Base-by-base conservation (phyloP, 2,329 filamentous ascomycete species). In the Cordyceps tenuipes region DNA sequence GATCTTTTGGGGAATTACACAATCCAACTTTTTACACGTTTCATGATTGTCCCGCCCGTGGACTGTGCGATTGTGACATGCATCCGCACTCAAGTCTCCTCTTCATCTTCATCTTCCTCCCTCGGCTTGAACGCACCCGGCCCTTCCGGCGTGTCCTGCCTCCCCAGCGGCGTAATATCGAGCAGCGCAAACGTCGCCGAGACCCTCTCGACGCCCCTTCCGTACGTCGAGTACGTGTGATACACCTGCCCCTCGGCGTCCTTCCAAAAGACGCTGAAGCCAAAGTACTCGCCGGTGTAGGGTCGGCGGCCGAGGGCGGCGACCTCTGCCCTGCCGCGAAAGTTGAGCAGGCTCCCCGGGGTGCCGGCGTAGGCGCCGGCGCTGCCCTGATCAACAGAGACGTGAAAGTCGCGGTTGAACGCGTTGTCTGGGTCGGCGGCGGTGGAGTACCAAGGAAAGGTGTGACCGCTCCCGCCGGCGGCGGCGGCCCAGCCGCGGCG, bases 321-420 rank as follows among this genome's bases (percentile, higher is more conserved):
- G 7, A 62, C 57, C 61, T 72, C 68, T 8, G 64, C 62, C 56
- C 65, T 67, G 26, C 29, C 65, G 10, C 63, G 57, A 51, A 70
- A 69, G 52, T 71, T 70, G 52, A 68, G 69, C 60, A 68, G 44
- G 34, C 44, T 31, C 15, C 1, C 67, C 61, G 0, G 69, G 68
- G 6, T 62, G 57, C 5, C 70, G 61, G 0, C 57, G 53, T 21
- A 70, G 65, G 39, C 36, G 3, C 47, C 26, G 26, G 23, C 29
- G 15, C 9, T 29, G 13, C n/a, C 15, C 29, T 57, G 54, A 41
- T 75, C 71, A 15, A 70, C 54, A 2, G 70, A 72, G 8, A 67
- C 75, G 51, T 73, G 65, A 53, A 75, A 75, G 63, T 76, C 73
- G 61, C 70, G 72, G 65, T 76, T 77, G 63, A 76, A 77, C 46